Conservation (phyloP, 805 yeast genomes). For the Cyberlindnera bimundalis region DNA sequence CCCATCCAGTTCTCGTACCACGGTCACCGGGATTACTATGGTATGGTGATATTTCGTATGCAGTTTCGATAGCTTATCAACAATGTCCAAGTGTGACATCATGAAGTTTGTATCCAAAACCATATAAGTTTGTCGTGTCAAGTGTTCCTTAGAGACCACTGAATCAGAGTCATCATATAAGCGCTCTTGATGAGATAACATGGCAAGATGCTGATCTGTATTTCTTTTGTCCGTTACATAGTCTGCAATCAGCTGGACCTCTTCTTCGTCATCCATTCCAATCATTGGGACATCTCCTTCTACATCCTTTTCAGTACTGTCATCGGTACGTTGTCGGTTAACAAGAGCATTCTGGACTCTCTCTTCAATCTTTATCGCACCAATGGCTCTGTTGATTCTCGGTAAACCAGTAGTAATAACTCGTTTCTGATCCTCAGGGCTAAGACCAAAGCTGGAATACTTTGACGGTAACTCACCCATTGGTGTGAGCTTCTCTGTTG, state of each 20-base stretch:
- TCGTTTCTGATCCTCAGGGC: constrained; percentile 14
- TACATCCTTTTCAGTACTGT: constrained; percentile 5
- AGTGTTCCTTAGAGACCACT: constrained; percentile 9
- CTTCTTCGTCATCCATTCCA: constrained; percentile 44
- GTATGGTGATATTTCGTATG: constrained; percentile 41
- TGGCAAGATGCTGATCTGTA: constrained; percentile 1
- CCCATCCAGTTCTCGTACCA: constrained; percentile 78
- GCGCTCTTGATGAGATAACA: neutral
- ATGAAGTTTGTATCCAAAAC: constrained; percentile 85
- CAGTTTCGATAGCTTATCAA: constrained; percentile 48
- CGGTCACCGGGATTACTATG: constrained; percentile 68
- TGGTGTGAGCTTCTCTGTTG: too few species aligned
- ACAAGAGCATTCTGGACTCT: constrained; percentile 21
- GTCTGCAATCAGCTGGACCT: constrained; percentile 41
- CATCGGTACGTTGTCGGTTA: neutral
- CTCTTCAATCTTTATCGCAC: constrained; percentile 26
- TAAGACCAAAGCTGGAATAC: constrained; percentile 24
- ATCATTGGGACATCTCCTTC: constrained; percentile 47
- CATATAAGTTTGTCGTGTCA: constrained; percentile 37
- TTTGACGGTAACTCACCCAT: constrained; percentile 26
- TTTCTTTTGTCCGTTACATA: constrained; percentile 31
- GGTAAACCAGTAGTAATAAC: constrained; percentile 20
- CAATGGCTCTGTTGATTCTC: constrained; percentile 21
- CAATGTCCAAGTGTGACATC: constrained; percentile 57
- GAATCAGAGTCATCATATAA: constrained; percentile 5